Conservation (phyloP, 2,329 filamentous ascomycete species). For the Lecanosticta acicola region DNA sequence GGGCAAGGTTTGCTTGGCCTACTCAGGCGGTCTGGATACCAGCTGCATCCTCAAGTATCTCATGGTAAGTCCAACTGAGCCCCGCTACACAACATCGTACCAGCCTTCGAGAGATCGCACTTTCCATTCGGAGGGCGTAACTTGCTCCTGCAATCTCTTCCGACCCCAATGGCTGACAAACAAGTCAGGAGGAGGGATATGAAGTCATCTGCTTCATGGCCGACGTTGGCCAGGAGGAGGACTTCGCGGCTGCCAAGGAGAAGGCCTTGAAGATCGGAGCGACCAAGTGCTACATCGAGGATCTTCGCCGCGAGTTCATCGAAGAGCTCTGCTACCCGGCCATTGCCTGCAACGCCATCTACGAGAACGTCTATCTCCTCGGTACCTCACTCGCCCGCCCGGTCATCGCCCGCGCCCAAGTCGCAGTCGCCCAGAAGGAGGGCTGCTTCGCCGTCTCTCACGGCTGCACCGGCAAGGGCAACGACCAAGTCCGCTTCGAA, state of each 20-base stretch:
- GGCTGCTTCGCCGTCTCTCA: conserved; percentile 46
- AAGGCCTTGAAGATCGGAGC: conserved; percentile 69
- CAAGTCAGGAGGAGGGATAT: conserved; percentile 48
- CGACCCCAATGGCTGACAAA: too few species aligned
- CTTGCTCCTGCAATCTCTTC: too few species aligned
- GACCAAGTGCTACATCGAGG: conserved; percentile 55
- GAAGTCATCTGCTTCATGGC: conserved; percentile 64
- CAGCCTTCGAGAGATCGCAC: too few species aligned
- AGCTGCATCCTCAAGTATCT: conserved; percentile 49
- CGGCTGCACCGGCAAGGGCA: conserved; percentile 60
- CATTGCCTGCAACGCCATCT: conserved; percentile 61
- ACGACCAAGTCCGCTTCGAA: conserved; percentile 63
- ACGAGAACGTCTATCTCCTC: conserved; percentile 59
- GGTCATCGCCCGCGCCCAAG: conserved; percentile 63
- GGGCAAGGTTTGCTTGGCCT: conserved; percentile 45
- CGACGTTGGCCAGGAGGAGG: conserved; percentile 59
- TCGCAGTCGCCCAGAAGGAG: conserved; percentile 58
- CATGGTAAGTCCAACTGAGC: too few species aligned
- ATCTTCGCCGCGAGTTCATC: conserved; percentile 66
- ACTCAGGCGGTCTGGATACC: conserved; percentile 55
- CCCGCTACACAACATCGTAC: too few species aligned
- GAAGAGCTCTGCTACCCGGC: conserved; percentile 76
- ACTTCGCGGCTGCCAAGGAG: conserved; percentile 65
- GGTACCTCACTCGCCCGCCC: conserved; percentile 58
- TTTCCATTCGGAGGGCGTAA: too few species aligned